A percentile compares a stretch with the other conserved stretches of the same genome.
Conservation (phyloP, 2,329 filamentous ascomycete species). For the Fusarium heterosporum region DNA sequence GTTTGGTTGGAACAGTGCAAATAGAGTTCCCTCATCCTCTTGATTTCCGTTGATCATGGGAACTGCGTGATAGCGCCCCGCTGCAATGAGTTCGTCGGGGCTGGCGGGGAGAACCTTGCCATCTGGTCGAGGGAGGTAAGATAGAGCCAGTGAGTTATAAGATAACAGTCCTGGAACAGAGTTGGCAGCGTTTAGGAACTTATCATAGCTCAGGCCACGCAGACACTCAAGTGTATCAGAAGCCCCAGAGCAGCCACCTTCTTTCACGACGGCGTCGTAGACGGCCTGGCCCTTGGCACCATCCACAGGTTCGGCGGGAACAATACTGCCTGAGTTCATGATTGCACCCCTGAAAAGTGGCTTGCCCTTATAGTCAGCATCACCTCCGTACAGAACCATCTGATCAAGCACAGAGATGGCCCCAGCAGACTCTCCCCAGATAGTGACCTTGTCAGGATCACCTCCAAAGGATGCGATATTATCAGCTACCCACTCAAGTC, state of each 20-base stretch:
- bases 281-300: conserved; percentile 72
- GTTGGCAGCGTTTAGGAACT: conserved; percentile 74
- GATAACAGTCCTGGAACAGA: conserved; percentile 76
- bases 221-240: conserved; percentile 74
- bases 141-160: conserved; percentile 75
- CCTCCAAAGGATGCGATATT: conserved; percentile 84
- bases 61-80: conserved; percentile 63
- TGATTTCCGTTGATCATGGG: conserved; percentile 75
- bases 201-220: conserved; percentile 68
- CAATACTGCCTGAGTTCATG: conserved; percentile 77
- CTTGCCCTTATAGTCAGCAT: conserved; percentile 79
- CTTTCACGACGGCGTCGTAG: conserved; percentile 71
- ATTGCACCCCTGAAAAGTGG: conserved; percentile 80
- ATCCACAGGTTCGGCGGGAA: conserved; percentile 73
- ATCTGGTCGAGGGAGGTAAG: conserved; percentile 81
- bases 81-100: conserved; percentile 67
- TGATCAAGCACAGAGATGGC: conserved; percentile 81
- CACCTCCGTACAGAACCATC: conserved; percentile 78
- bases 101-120: conserved; percentile 70
- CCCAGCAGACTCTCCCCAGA: conserved; percentile 81
- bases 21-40: conserved; percentile 84
- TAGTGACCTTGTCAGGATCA: conserved; percentile 80
- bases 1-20: conserved; percentile 76
- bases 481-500: conserved; percentile 80
- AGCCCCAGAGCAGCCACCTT: conserved; percentile 70